A percentile compares a stretch with the other conserved stretches of the same genome.
These are phyloP conservation scores for Colletotrichum phormii DNA, from an alignment of 2,329 filamentous ascomycete genomes.

Conservation along the genomic window DNA sequence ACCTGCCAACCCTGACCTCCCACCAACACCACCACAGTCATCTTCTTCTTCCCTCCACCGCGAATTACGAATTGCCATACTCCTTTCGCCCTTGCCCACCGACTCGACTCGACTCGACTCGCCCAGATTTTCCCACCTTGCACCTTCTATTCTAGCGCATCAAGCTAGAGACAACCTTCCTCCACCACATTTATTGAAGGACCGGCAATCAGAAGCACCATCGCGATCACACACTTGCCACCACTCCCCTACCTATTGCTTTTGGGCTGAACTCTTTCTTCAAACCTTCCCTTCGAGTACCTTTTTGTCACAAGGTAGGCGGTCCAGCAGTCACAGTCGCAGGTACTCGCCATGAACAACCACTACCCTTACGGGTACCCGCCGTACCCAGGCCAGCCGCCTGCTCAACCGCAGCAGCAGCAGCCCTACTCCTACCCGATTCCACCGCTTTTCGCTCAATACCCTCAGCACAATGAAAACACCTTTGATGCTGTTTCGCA, in stretches of 20 bases:
- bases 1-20: conserved; percentile 17
- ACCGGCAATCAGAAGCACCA: background rate
- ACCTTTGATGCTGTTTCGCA: conserved; percentile 6
- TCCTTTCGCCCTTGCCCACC: conserved; percentile 15
- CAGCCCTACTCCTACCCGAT: conserved; percentile 31
- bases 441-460: conserved; percentile 22
- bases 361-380: conserved; percentile 52
- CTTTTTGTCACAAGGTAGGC: background rate
- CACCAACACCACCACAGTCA: background rate
- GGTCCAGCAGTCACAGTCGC: conserved; percentile 4
- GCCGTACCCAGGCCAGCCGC: conserved; percentile 44
- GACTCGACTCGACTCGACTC: background rate
- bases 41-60: background rate
- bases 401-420: conserved; percentile 1
- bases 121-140: background rate
- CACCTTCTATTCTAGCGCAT: conserved; percentile 18
- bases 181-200: background rate
- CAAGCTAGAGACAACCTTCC: background rate
- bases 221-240: background rate
- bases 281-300: background rate
- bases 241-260: too few relatives aligned
- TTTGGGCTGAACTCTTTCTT: background rate
- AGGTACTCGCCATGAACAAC: conserved; percentile 47
- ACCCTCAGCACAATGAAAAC: conserved; percentile 17
- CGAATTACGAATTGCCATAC: conserved; percentile 29